Base-by-base conservation (phyloP, 2,329 filamentous ascomycete genomes). In the Lizonia empirigonia region DNA sequence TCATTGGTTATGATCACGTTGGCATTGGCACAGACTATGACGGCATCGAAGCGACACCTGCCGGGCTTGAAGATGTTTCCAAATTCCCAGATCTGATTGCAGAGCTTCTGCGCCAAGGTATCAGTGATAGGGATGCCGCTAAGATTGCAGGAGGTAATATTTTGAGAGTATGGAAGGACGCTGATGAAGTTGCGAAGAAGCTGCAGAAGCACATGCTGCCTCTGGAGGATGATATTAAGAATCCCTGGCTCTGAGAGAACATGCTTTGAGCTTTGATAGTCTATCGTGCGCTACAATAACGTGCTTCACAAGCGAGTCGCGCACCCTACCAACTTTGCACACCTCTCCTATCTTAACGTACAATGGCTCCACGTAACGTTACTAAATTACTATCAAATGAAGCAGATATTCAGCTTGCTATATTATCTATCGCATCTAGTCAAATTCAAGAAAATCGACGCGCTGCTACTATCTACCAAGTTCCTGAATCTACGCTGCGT, bases 11-110 rank as follows among this genome's bases (percentile, higher is more conserved):
- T 63, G 88, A 92, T 32, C 83, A 96, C 69, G 91, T 97, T 13
- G 93, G 92, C 0, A 74, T 97, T 15, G 93, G 93, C 0, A 91
- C 88, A 44, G 93, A 97, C 71, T 97, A 92, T 69, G 92, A 97
- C 69, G 93, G 85, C 7, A 92, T 92, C 49, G 67, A 71, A 1
- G 71, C 63, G 1, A 85, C 85, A 4, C 91, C 92, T 0, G 70
- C 77, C 45, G 93, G 92, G 0, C 74, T 97, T 38, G 90, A 94
- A 29, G 91, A 96, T 70, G 91, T 96, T 6, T 85, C 86, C 39
- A 90, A 90, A 68, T 96, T 88, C 64, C 92, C 91, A 0, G 83
- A 87, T 49, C 75, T 97, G 35, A 82, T 97, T 7, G 85, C 84
- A 3, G 89, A 91, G 72, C 74, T 97, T 51, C 75, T 96, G 58